Base-by-base conservation (phyloP, 495 filamentous ascomycete genomes). In the Geoglossum glabrum region DNA sequence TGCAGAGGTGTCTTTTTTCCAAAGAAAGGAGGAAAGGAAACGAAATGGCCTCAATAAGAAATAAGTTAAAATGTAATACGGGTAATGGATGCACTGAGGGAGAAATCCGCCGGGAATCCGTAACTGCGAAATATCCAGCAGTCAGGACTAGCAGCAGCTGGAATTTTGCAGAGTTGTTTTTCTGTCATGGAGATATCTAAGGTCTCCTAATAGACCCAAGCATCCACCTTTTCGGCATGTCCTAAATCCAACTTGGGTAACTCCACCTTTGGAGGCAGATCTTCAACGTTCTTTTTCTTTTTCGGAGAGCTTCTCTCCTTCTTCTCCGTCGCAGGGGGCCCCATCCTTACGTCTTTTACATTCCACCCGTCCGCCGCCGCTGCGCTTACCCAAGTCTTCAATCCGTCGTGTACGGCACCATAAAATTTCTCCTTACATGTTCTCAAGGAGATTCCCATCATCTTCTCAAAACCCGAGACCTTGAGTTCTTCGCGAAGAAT, bases 361-460 rank as follows among this genome's bases (percentile, higher is more conserved):
- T 86, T 77, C 93, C 92, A 98, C 28, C 80, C 86, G 70, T 98
- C 92, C 40, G 87, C 89, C 33, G 69, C 73, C 0, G 87, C 88
- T 0, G 90, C 93, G 1, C 80, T 82, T 28, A 96, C 84, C 92
- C 92, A 98, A 28, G 84, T 89, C 56, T 83, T 78, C 54, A 98
- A 73, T 21, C 82, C 86, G 60, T 89, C 87, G 67, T 98, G 92
- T 11, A 98, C 86, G 23, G 83, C 76, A 1, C 82, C 82, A 63
- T 98, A 97, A 66, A 97, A 90, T 65, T 95, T 96, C 69, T 95
- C 92, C 68, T 97, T 98, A 74, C 92, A 97, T 23, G 90, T 82
- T 17, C 92, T 78, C 61, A 97, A 68, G 58, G 77, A 88, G 21
- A 74, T 78, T 7, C 90, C 93, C 78, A 96, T 84, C 56, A 81